phyloP scores from a whole-genome alignment of 2,329 filamentous ascomycete species.

The Trichoderma breve region DNA sequence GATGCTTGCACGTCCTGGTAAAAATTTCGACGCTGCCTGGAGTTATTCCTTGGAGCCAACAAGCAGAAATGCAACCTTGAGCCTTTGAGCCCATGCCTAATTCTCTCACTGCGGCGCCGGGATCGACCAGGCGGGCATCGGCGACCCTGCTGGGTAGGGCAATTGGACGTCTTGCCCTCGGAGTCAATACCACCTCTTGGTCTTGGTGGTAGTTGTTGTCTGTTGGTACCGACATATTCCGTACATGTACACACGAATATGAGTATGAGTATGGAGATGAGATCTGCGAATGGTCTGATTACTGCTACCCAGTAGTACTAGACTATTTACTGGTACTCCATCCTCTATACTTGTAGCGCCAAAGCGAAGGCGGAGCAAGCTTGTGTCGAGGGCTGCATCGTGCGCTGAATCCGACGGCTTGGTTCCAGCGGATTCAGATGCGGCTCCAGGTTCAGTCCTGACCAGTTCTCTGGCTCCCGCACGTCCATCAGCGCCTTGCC shows the following conservation, averaged over 20 bases:
- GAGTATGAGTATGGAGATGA: not conserved
- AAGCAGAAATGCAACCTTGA: not conserved
- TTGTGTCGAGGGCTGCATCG: not conserved
- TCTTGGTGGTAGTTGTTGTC: not conserved
- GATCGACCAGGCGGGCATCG: not conserved
- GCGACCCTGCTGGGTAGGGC: not conserved
- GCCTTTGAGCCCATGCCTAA: not conserved
- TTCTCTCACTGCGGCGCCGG: not conserved
- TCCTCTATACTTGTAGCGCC: not conserved
- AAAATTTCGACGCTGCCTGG: not conserved
- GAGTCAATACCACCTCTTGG: not conserved
- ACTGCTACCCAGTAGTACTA: no score
- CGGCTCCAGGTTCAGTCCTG: not conserved
- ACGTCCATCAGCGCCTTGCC: not conserved
- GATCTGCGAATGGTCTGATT: not conserved
- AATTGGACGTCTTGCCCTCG: not conserved
- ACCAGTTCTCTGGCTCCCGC: not conserved
- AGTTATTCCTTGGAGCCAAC: not conserved
- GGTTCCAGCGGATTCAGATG: not conserved
- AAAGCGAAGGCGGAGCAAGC: not conserved
- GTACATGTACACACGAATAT: not conserved
- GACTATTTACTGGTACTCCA: no score
- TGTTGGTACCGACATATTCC: not conserved
- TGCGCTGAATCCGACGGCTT: not conserved
- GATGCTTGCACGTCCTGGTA: not conserved